Evolutionary conservation across 805 yeast genomes (phyloP), one percentile per base, ranked within the genome.

Genomic region (Ascoidea rubescens): DNA sequence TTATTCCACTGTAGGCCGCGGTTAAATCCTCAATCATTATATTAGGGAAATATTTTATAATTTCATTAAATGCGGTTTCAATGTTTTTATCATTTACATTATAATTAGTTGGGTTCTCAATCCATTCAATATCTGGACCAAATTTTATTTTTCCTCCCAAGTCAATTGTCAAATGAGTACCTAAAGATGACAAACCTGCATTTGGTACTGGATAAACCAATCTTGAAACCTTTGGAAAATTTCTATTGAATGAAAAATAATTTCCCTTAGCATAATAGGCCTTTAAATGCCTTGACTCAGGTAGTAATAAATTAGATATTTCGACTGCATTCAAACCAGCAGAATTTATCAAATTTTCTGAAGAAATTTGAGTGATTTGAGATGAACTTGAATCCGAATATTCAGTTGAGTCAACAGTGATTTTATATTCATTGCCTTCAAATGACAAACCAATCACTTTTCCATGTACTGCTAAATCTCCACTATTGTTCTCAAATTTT

Each of bases 91-190:
- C 64, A 56, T 70, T 73, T 5, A 81, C 83, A 5, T 67, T 60
- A 55, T 78, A 76, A 60, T 80, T 79, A 5, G 56, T 55, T 10
- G 71, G 69, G 57, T 67, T 48, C 5, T 73, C 75, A 1, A 85
- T 78, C 87, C 95, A 88, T 64, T 88, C 93, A 46, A 87, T 65
- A 62, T 90, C 96, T 0, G 96, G 96, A 0, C 97, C 97, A 63
- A 89, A 89, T 56, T 78, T 75, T 31, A 89, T 67, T 57, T 81
- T 82, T 0, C 95, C 93, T 3, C 85, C 89, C 52, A 89, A 66
- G 60, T 87, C 95, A 33, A 90, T 68, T 0, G 97, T 89, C 55
- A 90, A 67, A 68, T 89, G 97, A 0, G 93, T 86, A 0, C 97
- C 97, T 52, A 90, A 69, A 0, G 95, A 85, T n/a, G 84, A 73